phyloP scores from a whole-genome alignment of 257 asterid species.

The Solanum lycopersicoides region DNA sequence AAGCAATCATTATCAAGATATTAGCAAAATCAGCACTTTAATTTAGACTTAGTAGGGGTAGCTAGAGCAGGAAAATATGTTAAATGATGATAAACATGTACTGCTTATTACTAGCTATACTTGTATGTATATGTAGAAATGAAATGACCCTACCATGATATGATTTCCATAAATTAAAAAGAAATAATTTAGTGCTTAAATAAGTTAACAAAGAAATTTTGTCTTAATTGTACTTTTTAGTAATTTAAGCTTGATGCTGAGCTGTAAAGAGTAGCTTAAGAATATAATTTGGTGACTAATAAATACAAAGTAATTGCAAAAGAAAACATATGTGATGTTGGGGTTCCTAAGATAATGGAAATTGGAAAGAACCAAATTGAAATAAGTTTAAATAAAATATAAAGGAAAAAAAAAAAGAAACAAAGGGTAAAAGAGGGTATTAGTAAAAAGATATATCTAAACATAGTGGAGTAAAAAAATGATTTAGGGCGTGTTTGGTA shows the following conservation, averaged over 20 bases:
- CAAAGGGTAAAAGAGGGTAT: not conserved
- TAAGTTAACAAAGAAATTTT: not conserved
- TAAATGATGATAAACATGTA: not conserved
- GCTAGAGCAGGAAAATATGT: not conserved
- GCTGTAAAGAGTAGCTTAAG: not conserved
- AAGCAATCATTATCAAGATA: not conserved
- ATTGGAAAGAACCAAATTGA: not conserved
- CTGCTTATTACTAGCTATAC: not conserved
- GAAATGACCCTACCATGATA: not conserved
- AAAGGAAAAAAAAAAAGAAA: not conserved
- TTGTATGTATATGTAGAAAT: not conserved
- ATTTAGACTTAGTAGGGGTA: not conserved
- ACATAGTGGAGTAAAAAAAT: not conserved
- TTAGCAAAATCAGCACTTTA: constrained; percentile 1
- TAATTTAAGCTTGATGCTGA: not conserved
- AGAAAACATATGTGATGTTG: not conserved
- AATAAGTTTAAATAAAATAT: not conserved
- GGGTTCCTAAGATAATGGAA: not conserved
- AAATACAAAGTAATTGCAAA: not conserved
- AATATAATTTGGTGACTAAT: not conserved
- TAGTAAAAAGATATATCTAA: not conserved
- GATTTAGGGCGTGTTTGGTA: not conserved
- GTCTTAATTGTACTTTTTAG: not conserved
- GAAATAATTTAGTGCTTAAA: not conserved
- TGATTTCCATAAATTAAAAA: not conserved